Conservation (phyloP, 805 yeast species). For the Saccharomyces paradoxus region DNA sequence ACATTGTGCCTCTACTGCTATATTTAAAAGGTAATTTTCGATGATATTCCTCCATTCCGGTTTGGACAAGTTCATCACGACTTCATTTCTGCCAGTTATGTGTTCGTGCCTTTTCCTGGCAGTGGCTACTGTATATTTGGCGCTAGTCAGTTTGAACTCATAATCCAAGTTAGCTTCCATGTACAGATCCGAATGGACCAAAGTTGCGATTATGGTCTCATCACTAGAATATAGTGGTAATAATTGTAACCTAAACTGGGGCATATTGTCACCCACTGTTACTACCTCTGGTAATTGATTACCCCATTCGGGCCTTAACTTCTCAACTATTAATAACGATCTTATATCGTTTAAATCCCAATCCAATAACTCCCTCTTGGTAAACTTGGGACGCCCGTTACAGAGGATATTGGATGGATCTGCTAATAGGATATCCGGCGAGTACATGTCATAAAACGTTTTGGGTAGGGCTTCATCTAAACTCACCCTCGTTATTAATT, state of each 20-base stretch:
- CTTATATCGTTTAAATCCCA: conserved; percentile 62
- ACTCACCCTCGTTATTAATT: conserved; percentile 13
- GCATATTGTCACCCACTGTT: not conserved
- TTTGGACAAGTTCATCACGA: conserved; percentile 29
- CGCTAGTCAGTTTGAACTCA: conserved; percentile 45
- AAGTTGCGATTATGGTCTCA: conserved; percentile 35
- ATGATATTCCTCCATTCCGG: conserved; percentile 63
- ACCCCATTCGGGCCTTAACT: conserved; percentile 44
- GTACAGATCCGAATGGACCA: conserved; percentile 51
- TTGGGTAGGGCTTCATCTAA: conserved; percentile 42
- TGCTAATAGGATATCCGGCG: conserved; percentile 38
- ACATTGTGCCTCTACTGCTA: conserved; percentile 61
- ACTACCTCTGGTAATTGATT: conserved; percentile 37
- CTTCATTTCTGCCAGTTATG: conserved; percentile 7
- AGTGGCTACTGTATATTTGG: conserved; percentile 47
- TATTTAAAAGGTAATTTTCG: conserved; percentile 52
- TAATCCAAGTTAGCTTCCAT: conserved; percentile 47
- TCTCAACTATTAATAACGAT: conserved; percentile 45
- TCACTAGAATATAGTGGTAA: conserved; percentile 45
- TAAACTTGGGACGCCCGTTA: conserved; percentile 51
- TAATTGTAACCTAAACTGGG: conserved; percentile 37
- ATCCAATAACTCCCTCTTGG: conserved; percentile 48
- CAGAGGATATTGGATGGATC: conserved; percentile 33
- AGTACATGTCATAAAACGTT: conserved; percentile 42
- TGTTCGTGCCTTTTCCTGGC: conserved; percentile 40